Base-by-base conservation (phyloP, 208 protist species). In the Trypanosoma mega region DNA sequence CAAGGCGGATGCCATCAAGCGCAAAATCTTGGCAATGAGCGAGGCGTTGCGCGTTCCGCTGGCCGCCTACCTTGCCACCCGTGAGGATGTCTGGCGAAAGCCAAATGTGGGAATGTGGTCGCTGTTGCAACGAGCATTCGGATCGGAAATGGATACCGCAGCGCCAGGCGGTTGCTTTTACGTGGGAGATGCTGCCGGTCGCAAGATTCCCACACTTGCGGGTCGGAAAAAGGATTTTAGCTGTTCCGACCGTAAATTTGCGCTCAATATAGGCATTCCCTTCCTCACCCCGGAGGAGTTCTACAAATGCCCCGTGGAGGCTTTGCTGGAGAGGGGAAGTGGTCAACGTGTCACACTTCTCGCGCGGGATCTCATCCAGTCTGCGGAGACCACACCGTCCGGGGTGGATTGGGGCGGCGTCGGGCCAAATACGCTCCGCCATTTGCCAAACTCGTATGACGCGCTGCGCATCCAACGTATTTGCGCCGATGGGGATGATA, bases 211-310 rank as follows among this genome's bases (percentile, higher is more conserved):
- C 8, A 88, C 82, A 41, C 68, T 90, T 39, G 73, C 75, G 1
- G 85, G 83, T 8, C 62, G 77, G 16, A 93, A 90, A 55, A 95
- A 94, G 48, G 97, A 97, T 80, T 97, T 97, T 59, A 85, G 76
- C 64, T 93, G 84, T 63, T 80, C 84, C 37, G 96, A 98, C 53
- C 69, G 87, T 5, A 90, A 87, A 39, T 98, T 98, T 66, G 93
- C 96, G 0, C 36, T 72, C 41, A 97, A 98, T 68, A 14, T 85
- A 9, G 63, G 74, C 16, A 61, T 97, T 27, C 54, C 81, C 5
- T 98, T 98, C 53, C 43, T 90, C 27, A 98, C 92, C 5, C 93
- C 94, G 1, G 93, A 98, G 67, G 68, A 93, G 48, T 79, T 93
- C 23, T 98, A 97, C 31, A 24, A 27, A 7, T 45, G 23, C 7